Conservation (phyloP, 768 basidiomycete species). For the Cyclocybe cylindracea region DNA sequence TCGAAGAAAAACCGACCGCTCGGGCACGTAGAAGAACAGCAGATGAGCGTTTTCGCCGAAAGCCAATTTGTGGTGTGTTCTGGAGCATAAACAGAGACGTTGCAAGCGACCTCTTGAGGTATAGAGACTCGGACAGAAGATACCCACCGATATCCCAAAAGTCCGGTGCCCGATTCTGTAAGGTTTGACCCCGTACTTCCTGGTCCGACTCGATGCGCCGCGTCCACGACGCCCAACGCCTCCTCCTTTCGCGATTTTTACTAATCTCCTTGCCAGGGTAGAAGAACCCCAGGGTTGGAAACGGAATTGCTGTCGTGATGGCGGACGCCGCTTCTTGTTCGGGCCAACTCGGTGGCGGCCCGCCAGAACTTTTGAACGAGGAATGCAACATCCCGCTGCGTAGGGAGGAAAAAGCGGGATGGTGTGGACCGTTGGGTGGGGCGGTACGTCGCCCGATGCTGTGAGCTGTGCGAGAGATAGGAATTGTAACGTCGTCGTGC, state of each 20-base stretch:
- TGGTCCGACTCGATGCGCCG: conserved; percentile 80
- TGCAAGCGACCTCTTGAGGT: no score
- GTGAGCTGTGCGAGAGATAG: no score
- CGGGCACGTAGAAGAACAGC: conserved; percentile 77
- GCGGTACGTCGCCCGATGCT: no score
- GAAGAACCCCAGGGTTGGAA: conserved; percentile 56
- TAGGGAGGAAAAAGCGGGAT: no score
- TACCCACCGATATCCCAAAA: conserved; percentile 55
- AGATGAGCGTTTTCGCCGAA: conserved; percentile 60
- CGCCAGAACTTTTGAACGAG: conserved; percentile 49
- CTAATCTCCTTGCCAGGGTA: conserved; percentile 78
- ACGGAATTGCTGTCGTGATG: conserved; percentile 61
- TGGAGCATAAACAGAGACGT: no score
- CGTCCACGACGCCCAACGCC: conserved; percentile 68
- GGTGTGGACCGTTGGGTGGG: no score
- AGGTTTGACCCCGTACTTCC: conserved; percentile 63
- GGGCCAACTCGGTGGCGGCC: conserved; percentile 23
- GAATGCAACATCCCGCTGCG: conserved; percentile 14
- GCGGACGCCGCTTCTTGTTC: conserved; percentile 53
- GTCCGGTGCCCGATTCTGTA: conserved; percentile 53
- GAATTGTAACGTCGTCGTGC: no score
- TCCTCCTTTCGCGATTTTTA: conserved; percentile 65
- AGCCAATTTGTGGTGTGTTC: conserved; percentile 90
- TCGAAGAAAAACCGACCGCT: conserved; percentile 25
- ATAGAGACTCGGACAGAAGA: background rate